Conservation (phyloP, 2,329 filamentous ascomycete genomes). For the Juglanconis sp. region DNA sequence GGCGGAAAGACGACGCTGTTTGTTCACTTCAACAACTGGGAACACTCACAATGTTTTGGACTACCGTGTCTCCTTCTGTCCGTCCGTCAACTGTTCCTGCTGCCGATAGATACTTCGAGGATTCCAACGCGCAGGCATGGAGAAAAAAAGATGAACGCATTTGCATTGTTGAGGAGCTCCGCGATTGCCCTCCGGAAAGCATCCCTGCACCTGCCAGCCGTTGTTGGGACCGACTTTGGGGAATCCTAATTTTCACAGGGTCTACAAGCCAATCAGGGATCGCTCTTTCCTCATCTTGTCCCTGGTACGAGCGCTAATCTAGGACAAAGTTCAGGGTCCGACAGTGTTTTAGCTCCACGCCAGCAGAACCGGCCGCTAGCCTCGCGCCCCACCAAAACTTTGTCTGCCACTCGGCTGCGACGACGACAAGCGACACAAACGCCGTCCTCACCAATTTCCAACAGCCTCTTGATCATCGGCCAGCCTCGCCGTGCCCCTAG, state of each 20-base stretch:
- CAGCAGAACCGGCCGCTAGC: not conserved
- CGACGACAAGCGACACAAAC: not conserved
- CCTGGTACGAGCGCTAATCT: not conserved
- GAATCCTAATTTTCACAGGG: conserved; percentile 9
- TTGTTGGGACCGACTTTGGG: conserved; percentile 12
- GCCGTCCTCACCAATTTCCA: not conserved
- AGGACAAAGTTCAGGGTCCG: not conserved
- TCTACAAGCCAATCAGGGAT: not conserved
- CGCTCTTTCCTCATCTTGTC: not conserved
- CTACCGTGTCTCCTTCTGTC: not conserved
- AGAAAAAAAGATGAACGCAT: conserved; percentile 5
- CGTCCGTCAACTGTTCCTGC: not conserved
- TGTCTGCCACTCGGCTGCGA: not conserved
- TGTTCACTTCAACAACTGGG: not conserved
- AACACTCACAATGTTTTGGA: not conserved
- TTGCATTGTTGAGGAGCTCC: conserved; percentile 9
- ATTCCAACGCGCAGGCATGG: not conserved
- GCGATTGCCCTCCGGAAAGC: not conserved
- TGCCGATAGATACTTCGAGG: not conserved
- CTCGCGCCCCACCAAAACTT: conserved; percentile 4
- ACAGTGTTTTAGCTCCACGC: not conserved
- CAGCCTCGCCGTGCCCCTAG: conserved; percentile 4
- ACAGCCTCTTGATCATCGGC: not conserved
- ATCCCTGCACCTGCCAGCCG: conserved; percentile 10
- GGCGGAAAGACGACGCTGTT: not conserved